Evolutionary conservation across 805 yeast species (phyloP).

Genomic region (Candida glaebosa): DNA sequence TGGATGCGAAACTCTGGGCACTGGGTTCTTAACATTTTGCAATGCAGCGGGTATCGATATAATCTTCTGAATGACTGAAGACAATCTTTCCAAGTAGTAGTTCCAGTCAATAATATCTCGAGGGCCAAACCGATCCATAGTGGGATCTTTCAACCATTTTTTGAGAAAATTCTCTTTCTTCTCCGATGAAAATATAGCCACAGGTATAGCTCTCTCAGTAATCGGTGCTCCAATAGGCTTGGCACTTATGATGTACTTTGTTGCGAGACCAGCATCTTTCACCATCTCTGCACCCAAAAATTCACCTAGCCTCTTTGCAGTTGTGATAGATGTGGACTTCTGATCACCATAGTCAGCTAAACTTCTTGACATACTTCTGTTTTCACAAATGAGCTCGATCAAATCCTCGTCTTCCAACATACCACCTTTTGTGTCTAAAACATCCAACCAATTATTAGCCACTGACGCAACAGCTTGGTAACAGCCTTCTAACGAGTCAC

Average conservation of each 20-base stretch:
- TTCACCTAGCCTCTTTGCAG: slow-evolving; percentile 90
- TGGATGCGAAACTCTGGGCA: slow-evolving; percentile 91
- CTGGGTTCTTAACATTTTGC: slow-evolving; percentile 85
- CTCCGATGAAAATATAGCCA: slow-evolving; percentile 90
- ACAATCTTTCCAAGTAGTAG: slow-evolving; percentile 85
- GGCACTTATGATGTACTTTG: slow-evolving; percentile 86
- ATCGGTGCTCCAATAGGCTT: slow-evolving; percentile 84
- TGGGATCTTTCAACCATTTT: slow-evolving; percentile 82
- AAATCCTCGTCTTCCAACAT: slow-evolving; percentile 91
- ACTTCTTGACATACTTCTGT: slow-evolving; percentile 91
- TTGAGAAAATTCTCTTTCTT: slow-evolving; percentile 72
- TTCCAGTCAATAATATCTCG: slow-evolving; percentile 89
- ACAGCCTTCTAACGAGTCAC: slow-evolving; percentile 72
- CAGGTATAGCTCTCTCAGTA: slow-evolving; percentile 95
- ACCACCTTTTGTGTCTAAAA: slow-evolving; percentile 79
- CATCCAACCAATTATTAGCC: slow-evolving; percentile 95
- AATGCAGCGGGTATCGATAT: slow-evolving; percentile 97
- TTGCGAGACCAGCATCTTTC: slow-evolving; percentile 92
- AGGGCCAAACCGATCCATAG: slow-evolving; percentile 79
- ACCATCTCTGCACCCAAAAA: slow-evolving; percentile 96
- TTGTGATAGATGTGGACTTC: slow-evolving; percentile 92
- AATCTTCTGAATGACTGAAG: slow-evolving; percentile 90
- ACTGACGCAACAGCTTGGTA: slow-evolving; percentile 87
- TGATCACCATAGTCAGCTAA: slow-evolving; percentile 84
- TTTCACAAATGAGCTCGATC: slow-evolving; percentile 92